A percentile compares a stretch with the other conserved stretches of the same genome.
phyloP scores from a whole-genome alignment of 352 stramenopile genomes.

The Globisporangium rhizosaccharum region DNA sequence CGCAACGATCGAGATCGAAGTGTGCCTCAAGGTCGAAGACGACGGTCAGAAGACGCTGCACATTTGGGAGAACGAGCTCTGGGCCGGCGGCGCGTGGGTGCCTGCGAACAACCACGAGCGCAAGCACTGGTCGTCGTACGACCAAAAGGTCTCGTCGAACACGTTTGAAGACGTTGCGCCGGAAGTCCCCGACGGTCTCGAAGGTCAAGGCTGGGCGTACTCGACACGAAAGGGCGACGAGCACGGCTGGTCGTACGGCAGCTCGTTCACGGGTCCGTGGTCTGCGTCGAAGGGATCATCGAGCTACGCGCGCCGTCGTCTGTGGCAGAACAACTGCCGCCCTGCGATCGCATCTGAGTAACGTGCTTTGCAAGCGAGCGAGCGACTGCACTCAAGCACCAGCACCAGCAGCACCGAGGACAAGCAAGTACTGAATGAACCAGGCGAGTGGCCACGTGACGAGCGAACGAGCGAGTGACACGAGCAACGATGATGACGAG shows the following conservation, averaged over 20 bases:
- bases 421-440: too few relatives aligned
- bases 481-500: too few relatives aligned
- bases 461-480: too few relatives aligned
- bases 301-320: slow-evolving; percentile 46
- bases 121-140: slow-evolving; percentile 50
- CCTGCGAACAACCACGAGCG: slow-evolving; percentile 46
- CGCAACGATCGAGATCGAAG: slow-evolving; percentile 31
- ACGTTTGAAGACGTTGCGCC: slow-evolving; percentile 65
- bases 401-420: too few relatives aligned
- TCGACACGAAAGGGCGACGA: slow-evolving; percentile 58
- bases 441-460: too few relatives aligned
- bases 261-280: slow-evolving; percentile 62
- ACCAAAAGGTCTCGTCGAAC: slow-evolving; percentile 51
- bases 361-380: neutral
- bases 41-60: slow-evolving; percentile 47
- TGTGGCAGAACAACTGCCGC: slow-evolving; percentile 72
- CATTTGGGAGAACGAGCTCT: slow-evolving; percentile 71
- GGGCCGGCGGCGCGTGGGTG: slow-evolving; percentile 33
- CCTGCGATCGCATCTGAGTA: slow-evolving; percentile 41
- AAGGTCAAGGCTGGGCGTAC: slow-evolving; percentile 60
- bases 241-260: slow-evolving; percentile 67
- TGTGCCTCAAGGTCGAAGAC: slow-evolving; percentile 46
- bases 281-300: slow-evolving; percentile 16
- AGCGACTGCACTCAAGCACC: too few relatives aligned
- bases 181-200: slow-evolving; percentile 38